Evolutionary conservation across 257 asterid genomes (phyloP).

Genomic region (Catharanthus roseus): DNA sequence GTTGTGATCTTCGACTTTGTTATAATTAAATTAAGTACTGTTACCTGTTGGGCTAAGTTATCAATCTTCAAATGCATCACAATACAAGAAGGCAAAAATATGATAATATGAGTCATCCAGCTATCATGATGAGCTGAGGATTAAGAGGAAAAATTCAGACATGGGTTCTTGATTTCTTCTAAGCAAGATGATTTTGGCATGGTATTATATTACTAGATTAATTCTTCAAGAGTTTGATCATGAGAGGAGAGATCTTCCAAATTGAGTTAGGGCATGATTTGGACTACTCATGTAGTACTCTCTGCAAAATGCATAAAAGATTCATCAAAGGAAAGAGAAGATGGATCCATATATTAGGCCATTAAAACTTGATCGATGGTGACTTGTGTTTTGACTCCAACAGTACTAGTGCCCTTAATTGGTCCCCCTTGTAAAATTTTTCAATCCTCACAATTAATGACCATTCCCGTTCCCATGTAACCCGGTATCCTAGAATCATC

Average conservation of each 20-base stretch:
- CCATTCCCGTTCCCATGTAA: too few relatives aligned
- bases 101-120: too few relatives aligned
- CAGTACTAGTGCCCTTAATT: neutral
- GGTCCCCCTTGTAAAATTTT: neutral
- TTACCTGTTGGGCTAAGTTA: too few relatives aligned
- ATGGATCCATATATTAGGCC: too few relatives aligned
- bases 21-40: too few relatives aligned
- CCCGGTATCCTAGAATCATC: too few relatives aligned
- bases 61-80: too few relatives aligned
- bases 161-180: constrained; percentile 2
- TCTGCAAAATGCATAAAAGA: neutral
- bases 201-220: neutral
- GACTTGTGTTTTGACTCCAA: constrained; percentile 18
- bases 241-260: neutral
- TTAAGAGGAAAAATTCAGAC: too few relatives aligned
- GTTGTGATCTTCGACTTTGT: too few relatives aligned
- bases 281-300: constrained; percentile 12
- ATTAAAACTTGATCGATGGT: constrained; percentile 7
- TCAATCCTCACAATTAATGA: too few relatives aligned
- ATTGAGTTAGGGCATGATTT: neutral
- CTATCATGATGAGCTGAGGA: too few relatives aligned
- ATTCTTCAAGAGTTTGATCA: neutral
- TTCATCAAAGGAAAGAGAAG: neutral
- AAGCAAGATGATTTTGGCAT: constrained; percentile 8
- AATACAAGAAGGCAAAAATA: too few relatives aligned